Base-by-base conservation (phyloP, 164 flowering plant species). In the Chloranthus sessilifolius region DNA sequence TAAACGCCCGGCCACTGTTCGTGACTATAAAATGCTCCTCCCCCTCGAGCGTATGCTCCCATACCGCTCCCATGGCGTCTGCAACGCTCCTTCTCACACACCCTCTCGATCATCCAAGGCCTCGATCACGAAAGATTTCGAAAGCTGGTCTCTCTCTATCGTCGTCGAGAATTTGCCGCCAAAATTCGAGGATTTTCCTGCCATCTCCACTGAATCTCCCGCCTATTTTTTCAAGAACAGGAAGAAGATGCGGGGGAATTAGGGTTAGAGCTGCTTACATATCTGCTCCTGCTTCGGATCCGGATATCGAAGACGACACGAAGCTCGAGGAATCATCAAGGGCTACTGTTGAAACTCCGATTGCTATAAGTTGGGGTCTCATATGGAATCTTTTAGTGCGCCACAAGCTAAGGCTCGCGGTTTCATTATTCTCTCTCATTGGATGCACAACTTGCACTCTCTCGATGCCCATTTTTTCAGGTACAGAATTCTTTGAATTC, bases 391-490 rank as follows among this genome's bases (percentile, higher is more conserved):
- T 88, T 2, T 15, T 85, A 69, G 17, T 57, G 20, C 63, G 59
- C 61, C 80, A 92, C 56, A 92, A 85, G 69, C 56, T 76, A 43
- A 61, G 88, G 46, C 71, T 92, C 4, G 71, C 66, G 0, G 52
- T 69, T 44, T 74, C 83, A 27, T 47, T 66, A 22, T 30, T 66
- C 23, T 47, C 83, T 48, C 79, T 92, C 12, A 12, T 85, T 30
- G 85, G 85, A 6, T 78, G 91, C 66, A 60, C 87, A 15, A 42
- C 80, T 23, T 85, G 88, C 54, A 88, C 95, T 52, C 94, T 92
- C 39, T 81, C 90, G 4, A 80, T 92, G 95, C 95, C 98, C 7
- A 57, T 87, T 0, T 80, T 73, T 40, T 81, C 96, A 0, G 95
- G 97, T 89, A 69, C 2, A n/a, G n/a, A 42, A 26, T 21, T 29